phyloP scores from a whole-genome alignment of 78 protist genomes.

The Dictyostelium discoideum region DNA sequence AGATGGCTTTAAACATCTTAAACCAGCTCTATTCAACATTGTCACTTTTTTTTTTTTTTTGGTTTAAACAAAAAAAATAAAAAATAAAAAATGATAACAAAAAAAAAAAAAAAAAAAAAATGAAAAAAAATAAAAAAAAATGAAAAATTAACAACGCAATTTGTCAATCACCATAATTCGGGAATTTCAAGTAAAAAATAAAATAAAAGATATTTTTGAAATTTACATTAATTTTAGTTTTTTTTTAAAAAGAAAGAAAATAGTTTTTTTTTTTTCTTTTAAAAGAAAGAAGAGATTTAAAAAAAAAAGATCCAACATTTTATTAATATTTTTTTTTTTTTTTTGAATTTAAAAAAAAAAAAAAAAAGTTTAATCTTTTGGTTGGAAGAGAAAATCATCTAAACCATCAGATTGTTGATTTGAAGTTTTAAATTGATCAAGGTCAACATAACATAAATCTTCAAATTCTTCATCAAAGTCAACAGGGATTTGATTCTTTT shows the following conservation, averaged over 20 bases:
- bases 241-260: too few relatives aligned
- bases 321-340: background rate
- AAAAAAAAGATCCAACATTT: background rate
- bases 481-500: conserved; percentile 10
- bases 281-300: background rate
- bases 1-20: background rate
- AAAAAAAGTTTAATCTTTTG: conserved; percentile 1
- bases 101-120: background rate
- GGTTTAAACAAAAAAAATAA: background rate
- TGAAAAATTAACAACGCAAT: background rate
- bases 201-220: background rate
- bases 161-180: background rate
- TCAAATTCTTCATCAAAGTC: conserved; percentile 75
- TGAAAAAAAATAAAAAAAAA: too few relatives aligned
- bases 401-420: background rate
- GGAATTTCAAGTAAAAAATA: background rate
- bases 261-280: background rate
- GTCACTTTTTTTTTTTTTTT: background rate
- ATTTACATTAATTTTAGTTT: background rate
- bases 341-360: background rate
- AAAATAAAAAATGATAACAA: background rate
- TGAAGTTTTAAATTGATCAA: background rate
- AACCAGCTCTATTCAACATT: background rate
- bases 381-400: conserved; percentile 29
- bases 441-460: conserved; percentile 7